Base-by-base conservation (phyloP, 768 basidiomycete species). In the Mycena metata region DNA sequence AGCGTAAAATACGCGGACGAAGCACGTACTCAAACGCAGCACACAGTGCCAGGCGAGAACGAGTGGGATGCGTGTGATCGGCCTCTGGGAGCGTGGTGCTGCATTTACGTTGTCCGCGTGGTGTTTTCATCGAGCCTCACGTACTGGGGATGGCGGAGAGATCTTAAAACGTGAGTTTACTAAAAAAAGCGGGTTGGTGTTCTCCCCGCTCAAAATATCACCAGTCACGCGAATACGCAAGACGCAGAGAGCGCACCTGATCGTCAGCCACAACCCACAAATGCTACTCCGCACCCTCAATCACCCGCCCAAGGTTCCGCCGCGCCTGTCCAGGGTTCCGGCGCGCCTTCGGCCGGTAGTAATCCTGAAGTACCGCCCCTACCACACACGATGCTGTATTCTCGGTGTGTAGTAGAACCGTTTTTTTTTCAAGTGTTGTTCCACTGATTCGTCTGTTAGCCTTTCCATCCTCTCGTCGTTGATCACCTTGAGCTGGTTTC, bases 401-500 rank as follows among this genome's bases (percentile, higher is more conserved):
- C 81, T 54, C 81, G 83, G 84, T 84, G 45, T 59, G 80, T 71
- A 63, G 46, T 60, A 73, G 52, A 72, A 71, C 30, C 30, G 6
- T 30, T 30, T 42, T 75, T 72, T 58, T 72, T 74, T 75, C 62
- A 69, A 73, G 47, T 11, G 76, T 75, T 79, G 78, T 47, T 30
- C 75, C 70, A 45, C 60, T 52, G 36, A 60, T 49, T 26, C 56
- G 33, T 35, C 52, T 13, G 33, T 24, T 17, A 72, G 64, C 23
- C 70, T 78, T 64, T 74, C 66, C 62, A 66, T 72, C 55, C 79
- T 92, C 72, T 86, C 87, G 17, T 91, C 93, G 21, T 77, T 93
- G 64, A 76, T 93, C 64, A 91, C 91, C n/a, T 75, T 95, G 11
- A 89, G 85, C 62, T 96, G 95, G 92, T 95, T 95, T 73, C 77